Evolutionary conservation across 2,329 filamentous ascomycete genomes (phyloP).

Genomic region (Alternaria alternata): DNA sequence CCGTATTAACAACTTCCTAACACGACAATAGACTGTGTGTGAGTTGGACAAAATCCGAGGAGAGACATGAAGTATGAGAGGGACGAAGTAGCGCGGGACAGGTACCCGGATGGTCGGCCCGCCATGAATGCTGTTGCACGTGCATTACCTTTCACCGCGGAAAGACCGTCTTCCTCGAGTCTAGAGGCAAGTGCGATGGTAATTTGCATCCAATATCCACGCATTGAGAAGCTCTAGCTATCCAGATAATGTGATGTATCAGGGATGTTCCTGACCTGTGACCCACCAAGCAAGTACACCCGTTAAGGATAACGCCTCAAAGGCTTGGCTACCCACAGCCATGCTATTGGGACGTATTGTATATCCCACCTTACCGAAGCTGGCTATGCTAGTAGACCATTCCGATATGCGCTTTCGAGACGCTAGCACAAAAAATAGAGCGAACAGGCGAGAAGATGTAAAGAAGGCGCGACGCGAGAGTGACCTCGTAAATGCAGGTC

Average conservation of each 20-base stretch:
- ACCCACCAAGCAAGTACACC: not conserved
- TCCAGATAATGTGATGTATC: not conserved
- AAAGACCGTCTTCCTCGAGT: not conserved
- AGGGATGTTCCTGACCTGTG: not conserved
- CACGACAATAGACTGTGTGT: not conserved
- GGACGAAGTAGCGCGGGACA: not conserved
- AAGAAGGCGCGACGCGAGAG: not conserved
- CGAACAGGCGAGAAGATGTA: not conserved
- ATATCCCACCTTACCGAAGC: not conserved
- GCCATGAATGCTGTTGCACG: not conserved
- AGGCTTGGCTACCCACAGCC: not conserved
- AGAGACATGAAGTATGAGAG: not conserved
- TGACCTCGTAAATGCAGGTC: conserved; percentile 5
- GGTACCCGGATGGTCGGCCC: not conserved
- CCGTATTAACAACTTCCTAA: not conserved
- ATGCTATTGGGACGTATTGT: not conserved
- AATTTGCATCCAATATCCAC: not conserved
- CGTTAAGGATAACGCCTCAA: not conserved
- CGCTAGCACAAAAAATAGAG: not conserved
- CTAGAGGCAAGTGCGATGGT: not conserved
- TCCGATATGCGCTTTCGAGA: not conserved
- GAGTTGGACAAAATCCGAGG: not conserved
- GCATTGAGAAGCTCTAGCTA: not conserved
- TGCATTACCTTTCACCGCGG: not conserved
- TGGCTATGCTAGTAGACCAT: not conserved